A percentile compares a stretch with the other conserved stretches of the same genome.
phyloP scores from a whole-genome alignment of 176 grass and related monocot species.

The Panicum miliaceum region DNA sequence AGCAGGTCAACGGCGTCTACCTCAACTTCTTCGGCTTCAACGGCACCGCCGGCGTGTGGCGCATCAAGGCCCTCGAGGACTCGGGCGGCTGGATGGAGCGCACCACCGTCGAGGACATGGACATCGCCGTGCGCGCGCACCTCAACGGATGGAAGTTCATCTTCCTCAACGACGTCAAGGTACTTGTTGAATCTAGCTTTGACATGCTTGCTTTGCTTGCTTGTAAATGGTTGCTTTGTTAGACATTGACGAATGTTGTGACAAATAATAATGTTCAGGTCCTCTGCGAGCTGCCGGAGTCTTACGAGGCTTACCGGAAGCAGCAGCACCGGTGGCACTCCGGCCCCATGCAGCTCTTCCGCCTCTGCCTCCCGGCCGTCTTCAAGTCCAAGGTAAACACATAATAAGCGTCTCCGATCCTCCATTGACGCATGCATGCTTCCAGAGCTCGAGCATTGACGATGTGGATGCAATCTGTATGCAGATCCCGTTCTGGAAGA shows the following conservation, averaged over 20 bases:
- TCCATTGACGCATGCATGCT: not conserved
- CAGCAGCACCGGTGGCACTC: constrained; percentile 99
- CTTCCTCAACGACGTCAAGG: constrained; percentile 97
- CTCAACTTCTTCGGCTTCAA: constrained; percentile 99
- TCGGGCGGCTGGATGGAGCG: constrained; percentile 97
- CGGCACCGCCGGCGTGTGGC: constrained; percentile 95
- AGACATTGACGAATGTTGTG: not conserved
- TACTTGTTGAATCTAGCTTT: not conserved
- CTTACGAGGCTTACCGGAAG: constrained; percentile 87
- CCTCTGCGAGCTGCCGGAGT: constrained; percentile 89
- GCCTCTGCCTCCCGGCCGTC: constrained; percentile 83
- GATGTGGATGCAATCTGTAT: not conserved
- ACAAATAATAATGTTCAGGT: constrained; percentile 43
- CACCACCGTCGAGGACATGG: constrained; percentile 99
- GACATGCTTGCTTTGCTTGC: not conserved
- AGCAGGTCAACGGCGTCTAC: constrained; percentile 95
- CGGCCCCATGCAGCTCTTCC: constrained; percentile 98
- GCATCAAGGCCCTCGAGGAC: constrained; percentile 91
- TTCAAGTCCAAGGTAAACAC: constrained; percentile 68
- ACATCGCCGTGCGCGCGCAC: constrained; percentile 94
- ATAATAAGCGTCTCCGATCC: not conserved
- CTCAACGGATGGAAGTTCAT: constrained; percentile 96
- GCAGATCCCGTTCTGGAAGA: constrained; percentile 92
- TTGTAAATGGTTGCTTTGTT: not conserved
- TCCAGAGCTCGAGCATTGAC: not conserved